Evolutionary conservation across 2,329 filamentous ascomycete species (phyloP), one percentile per base, ranked within the genome.

Genomic region (Colletotrichum somersetense): DNA sequence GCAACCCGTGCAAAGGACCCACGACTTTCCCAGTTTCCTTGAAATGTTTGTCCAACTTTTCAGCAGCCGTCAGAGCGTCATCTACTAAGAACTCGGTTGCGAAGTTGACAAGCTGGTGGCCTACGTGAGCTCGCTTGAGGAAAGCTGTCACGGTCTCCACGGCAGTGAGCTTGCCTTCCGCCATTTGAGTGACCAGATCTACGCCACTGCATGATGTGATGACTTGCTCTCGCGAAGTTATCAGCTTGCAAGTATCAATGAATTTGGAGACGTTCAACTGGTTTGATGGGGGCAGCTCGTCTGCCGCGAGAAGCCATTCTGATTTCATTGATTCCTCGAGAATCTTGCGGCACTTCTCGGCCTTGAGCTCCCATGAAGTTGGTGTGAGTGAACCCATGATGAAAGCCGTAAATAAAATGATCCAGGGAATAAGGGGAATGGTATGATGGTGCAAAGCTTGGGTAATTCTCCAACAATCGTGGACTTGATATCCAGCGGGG

Each of bases 111-210:
- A 85, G 79, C 72, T 88, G 85, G 50, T 87, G 84, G 0, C 84
- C 83, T 26, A 87, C 81, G 1, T 85, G 83, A 3, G 85, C 84
- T 20, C 85, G 80, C 74, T 87, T 88, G 66, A 85, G 85, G 71
- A 87, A 87, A 1, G 85, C 86, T 2, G 78, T 78, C 1, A 80
- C 78, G 18, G 68, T 70, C n/a, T 65, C 57, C 4, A 85, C 80
- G 8, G 79, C 62, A 23, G 82, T 77, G 77, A 81, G 82, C 76
- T 79, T 78, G 7, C 71, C 67, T 11, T 55, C 30, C 1, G 38
- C 63, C 52, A 82, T 76, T 44, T 76, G 75, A 57, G 73, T 66
- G 0, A 80, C 73, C 30, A 84, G 76, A 20, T 76, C 76, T 4
- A 76, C 71, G 6, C 78, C 79, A 65, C 80, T 79, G 35, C 79